Evolutionary conservation across 2,329 filamentous ascomycete species (phyloP).

Genomic region (Fusarium xyrophilum): DNA sequence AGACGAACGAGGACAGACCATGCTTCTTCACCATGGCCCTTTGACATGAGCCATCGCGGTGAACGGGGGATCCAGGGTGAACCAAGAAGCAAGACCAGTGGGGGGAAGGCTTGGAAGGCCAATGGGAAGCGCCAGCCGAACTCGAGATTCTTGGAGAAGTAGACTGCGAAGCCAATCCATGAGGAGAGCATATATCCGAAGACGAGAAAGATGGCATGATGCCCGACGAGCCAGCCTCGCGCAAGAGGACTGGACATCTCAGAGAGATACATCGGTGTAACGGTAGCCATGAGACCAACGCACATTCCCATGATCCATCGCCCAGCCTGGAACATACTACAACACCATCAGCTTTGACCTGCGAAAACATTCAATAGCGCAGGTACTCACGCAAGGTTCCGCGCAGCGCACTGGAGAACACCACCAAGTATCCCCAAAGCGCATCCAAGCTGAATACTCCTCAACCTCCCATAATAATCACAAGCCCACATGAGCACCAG

Average conservation of each 20-base stretch:
- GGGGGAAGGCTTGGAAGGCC: constrained; percentile 50
- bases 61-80: constrained; percentile 50
- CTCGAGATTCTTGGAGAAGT: constrained; percentile 42
- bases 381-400: constrained; percentile 48
- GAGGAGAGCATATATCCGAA: constrained; percentile 54
- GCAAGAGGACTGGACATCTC: constrained; percentile 49
- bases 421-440: constrained; percentile 54
- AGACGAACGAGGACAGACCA: constrained; percentile 51
- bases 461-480: constrained; percentile 51
- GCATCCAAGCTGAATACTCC: constrained; percentile 55
- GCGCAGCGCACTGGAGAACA: constrained; percentile 54
- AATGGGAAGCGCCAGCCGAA: constrained; percentile 55
- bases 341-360: background rate
- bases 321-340: constrained; percentile 50
- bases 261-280: constrained; percentile 48
- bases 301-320: constrained; percentile 55
- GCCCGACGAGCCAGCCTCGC: constrained; percentile 58
- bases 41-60: constrained; percentile 57
- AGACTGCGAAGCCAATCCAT: constrained; percentile 49
- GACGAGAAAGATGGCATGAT: constrained; percentile 56
- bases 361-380: accelerated
- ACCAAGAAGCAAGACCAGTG: constrained; percentile 47
- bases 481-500: constrained; percentile 59
- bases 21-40: constrained; percentile 54
- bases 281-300: constrained; percentile 47